These are phyloP conservation scores for Persicaria tinctoria DNA, from an alignment of 148 eudicot species.

Conservation along the genomic window DNA sequence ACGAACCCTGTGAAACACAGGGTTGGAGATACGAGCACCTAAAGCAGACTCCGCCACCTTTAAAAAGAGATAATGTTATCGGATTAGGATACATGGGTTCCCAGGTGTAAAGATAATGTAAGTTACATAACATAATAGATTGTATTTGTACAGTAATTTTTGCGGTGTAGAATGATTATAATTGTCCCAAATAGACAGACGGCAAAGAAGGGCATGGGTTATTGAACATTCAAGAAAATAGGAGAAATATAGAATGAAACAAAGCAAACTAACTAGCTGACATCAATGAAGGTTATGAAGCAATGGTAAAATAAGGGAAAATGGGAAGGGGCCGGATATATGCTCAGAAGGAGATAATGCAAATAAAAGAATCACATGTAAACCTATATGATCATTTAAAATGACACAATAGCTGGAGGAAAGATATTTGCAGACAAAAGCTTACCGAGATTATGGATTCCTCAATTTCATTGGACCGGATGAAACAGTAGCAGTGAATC, in stretches of 20 bases:
- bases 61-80: background rate
- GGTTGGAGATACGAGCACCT: conserved; percentile 49
- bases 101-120: background rate
- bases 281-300: too few species aligned
- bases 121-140: background rate
- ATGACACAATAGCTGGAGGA: background rate
- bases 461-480: conserved; percentile 72
- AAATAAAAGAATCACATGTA: background rate
- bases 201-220: background rate
- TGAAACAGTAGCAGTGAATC: conserved; percentile 99
- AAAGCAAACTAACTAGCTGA: too few species aligned
- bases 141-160: background rate
- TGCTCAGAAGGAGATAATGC: background rate
- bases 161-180: too few species aligned
- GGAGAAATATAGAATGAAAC: background rate
- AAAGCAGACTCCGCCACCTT: conserved; percentile 82
- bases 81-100: background rate
- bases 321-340: background rate
- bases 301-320: too few species aligned
- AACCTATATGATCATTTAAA: background rate
- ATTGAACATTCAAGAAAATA: background rate
- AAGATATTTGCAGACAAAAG: conserved; percentile 8
- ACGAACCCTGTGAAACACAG: conserved; percentile 79
- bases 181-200: background rate
- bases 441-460: conserved; percentile 59